phyloP scores from a whole-genome alignment of 2,329 filamentous ascomycete species.

The Apiospora kogelbergensis region DNA sequence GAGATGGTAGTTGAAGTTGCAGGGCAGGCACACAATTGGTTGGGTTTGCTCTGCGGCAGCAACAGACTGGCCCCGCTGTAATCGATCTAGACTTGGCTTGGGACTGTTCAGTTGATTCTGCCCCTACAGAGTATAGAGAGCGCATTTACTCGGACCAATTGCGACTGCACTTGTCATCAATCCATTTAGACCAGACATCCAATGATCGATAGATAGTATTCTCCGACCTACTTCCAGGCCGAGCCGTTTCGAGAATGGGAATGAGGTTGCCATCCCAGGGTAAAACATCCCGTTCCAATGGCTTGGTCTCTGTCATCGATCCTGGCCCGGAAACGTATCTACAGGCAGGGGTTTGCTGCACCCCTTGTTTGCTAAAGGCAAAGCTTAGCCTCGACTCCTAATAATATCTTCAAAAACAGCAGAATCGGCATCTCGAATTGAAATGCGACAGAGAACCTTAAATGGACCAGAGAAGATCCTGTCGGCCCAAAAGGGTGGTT shows the following conservation, averaged over 20 bases:
- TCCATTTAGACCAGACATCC: too few species aligned
- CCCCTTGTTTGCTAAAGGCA: not conserved
- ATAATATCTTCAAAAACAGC: not conserved
- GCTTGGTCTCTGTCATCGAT: not conserved
- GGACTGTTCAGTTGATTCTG: not conserved
- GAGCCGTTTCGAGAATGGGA: not conserved
- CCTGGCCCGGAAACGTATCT: slow-evolving; percentile 1
- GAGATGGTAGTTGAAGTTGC: too few species aligned
- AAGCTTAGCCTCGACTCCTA: not conserved
- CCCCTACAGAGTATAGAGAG: too few species aligned
- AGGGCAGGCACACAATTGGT: not conserved
- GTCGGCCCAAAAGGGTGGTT: not conserved
- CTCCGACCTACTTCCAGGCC: not conserved
- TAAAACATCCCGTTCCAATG: not conserved
- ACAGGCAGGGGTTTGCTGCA: not conserved
- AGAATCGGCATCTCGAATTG: slow-evolving; percentile 15
- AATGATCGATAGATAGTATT: not conserved
- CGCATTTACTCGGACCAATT: too few species aligned
- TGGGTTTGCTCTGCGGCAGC: not conserved
- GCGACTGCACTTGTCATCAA: too few species aligned
- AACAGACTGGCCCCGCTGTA: not conserved
- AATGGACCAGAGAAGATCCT: not conserved
- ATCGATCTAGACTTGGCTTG: not conserved
- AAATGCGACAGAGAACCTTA: not conserved
- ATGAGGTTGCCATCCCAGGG: not conserved